Evolutionary conservation across 2,329 filamentous ascomycete genomes (phyloP), one percentile per base, ranked within the genome.

Genomic region (Hawksworthiomyces lignivorus): DNA sequence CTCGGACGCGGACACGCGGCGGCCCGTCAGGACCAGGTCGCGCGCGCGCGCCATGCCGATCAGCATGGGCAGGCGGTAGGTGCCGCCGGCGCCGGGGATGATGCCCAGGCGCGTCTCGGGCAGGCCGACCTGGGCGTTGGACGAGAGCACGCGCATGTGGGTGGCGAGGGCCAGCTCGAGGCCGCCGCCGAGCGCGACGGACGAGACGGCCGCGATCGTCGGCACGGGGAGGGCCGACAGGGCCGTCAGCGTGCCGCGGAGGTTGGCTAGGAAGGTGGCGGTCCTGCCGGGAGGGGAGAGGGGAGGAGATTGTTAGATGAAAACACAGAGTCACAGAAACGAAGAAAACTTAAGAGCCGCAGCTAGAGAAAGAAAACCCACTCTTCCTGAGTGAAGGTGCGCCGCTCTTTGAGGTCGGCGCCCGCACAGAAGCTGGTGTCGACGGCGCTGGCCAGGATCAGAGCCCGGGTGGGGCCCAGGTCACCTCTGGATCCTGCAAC

Each of bases 21-120:
- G 77, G 4, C 92, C 92, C 0, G 90, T 97, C 8, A 97, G 70
- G 39, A 97, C 83, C 54, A 97, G 67, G 61, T 98, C 90, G 38
- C 89, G 75, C n/a, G 92, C 92, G 42, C 88, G 80, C 20, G 74
- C 70, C 19, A 84, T 66, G 5, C 92, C 92, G 50, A 98, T 82
- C 17, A 98, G 64, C 8, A 73, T 75, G 2, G 88, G 87, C 1
- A 98, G 78, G 9, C 92, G 82, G 62, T 87, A 87, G 1, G 90
- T 97, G 46, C 90, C 92, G 32, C 92, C 92, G 3, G 90, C 92
- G 45, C 92, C 92, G 4, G 92, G 92, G 50, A 98, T 84, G 59
- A 98, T 98, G 43, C 84, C 92, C 3, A 98, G 75, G 3, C 89
- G 75, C 2, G 92, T 97, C 62, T 98, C 92, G 1, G 92, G 92